These are phyloP conservation scores for Oryza brachyantha DNA, from an alignment of 176 grass and related monocot species.

Conservation along the genomic window DNA sequence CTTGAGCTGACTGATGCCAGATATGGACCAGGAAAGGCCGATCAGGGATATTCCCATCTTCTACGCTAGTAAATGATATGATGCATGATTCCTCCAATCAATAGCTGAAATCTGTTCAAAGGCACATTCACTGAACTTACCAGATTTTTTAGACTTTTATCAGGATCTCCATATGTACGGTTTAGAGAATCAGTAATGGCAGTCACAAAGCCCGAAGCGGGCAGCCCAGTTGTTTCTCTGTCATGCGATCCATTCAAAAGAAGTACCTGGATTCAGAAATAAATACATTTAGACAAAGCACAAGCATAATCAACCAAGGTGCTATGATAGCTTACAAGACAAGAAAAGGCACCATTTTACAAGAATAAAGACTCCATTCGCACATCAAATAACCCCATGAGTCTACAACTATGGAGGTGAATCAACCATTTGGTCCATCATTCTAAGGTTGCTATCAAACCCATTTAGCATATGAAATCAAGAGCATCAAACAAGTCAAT, in stretches of 20 bases:
- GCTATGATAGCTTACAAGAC: not conserved
- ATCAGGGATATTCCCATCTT: not conserved
- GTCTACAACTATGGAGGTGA: not conserved
- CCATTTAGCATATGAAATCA: not conserved
- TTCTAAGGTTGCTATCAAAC: not conserved
- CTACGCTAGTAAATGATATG: not conserved
- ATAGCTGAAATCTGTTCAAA: not conserved
- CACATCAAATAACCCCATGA: not conserved
- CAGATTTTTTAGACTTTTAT: slow-evolving; percentile 72
- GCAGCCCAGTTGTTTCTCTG: slow-evolving; percentile 79
- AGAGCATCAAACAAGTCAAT: not conserved
- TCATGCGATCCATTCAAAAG: slow-evolving; percentile 91
- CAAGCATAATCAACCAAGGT: not conserved
- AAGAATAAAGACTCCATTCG: not conserved
- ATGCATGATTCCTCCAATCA: not conserved
- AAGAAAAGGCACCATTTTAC: not conserved
- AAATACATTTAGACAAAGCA: slow-evolving; percentile 5
- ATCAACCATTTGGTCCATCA: not conserved
- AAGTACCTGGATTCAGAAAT: slow-evolving; percentile 63
- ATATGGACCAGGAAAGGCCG: not conserved
- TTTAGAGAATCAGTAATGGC: slow-evolving; percentile 94
- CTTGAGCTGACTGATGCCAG: not conserved
- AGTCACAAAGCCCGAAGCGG: slow-evolving; percentile 81
- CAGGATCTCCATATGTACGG: slow-evolving; percentile 68
- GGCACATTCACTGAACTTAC: slow-evolving; percentile 54